phyloP scores from a whole-genome alignment of 257 asterid genomes.

The Solanum rostratum region DNA sequence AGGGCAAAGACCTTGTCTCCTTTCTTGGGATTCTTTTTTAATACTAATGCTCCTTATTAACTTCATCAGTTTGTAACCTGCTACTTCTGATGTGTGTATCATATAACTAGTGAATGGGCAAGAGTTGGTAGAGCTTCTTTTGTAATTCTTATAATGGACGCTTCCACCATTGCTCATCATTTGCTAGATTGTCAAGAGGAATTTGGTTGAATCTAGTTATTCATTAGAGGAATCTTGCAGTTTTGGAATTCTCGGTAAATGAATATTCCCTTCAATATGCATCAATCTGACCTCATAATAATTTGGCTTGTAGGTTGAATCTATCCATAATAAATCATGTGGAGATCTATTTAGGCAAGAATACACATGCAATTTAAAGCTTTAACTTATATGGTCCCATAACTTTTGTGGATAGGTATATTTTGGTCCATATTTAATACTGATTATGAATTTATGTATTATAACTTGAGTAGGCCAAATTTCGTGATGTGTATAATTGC shows the following conservation, averaged over 20 bases:
- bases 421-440: neutral
- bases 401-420: neutral
- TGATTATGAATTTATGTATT: neutral
- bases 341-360: neutral
- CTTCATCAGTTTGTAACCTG: neutral
- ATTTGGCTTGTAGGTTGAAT: neutral
- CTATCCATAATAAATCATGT: neutral
- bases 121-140: neutral
- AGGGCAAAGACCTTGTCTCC: neutral
- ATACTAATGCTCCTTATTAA: neutral
- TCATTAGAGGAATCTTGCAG: neutral
- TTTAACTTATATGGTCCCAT: neutral
- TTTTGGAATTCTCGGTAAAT: neutral
- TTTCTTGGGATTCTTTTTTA: neutral
- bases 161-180: neutral
- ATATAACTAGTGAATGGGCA: neutral
- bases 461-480: neutral
- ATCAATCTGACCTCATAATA: neutral
- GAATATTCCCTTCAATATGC: neutral
- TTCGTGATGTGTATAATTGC: neutral
- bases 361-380: neutral
- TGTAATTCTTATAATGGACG: neutral
- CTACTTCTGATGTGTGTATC: neutral
- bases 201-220: neutral
- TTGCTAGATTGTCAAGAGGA: neutral